Base-by-base conservation (phyloP, 2,329 filamentous ascomycete genomes). In the Cladosporium phlei region DNA sequence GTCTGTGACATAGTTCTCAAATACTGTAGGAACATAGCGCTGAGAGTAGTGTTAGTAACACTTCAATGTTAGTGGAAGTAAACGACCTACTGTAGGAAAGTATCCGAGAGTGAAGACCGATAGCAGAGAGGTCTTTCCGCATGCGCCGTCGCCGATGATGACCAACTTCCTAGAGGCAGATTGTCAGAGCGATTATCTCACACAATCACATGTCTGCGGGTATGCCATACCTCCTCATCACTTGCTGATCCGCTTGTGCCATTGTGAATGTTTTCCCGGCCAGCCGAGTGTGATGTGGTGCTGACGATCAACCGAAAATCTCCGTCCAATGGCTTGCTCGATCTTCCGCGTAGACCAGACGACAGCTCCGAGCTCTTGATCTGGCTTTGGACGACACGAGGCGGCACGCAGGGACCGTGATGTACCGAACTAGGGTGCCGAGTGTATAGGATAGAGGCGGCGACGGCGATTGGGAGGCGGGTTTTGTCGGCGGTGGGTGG, bases 1-100 rank as follows among this genome's bases (percentile, higher is more conserved):
- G 72, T 98, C 93, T 59, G 93, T 98, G 55, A 98, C 93, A 64
- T 98, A 98, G 73, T 98, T 98, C 66, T 98, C 93, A 69, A 98
- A 98, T 28, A 98, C 93, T 37, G 93, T 98, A 1, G 93, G 93
- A 42, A 95, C 90, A 67, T 58, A 65, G 52, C 59, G 55, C 60
- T 66, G 47, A 9, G 10, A n/a, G 3, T n/a, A 6, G 5, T 47
- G 51, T 59, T 38, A 60, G 55, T 45, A 34, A 40, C 12, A 12
- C 35, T 38, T 12, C 30, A 39, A 16, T 10, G 29, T 16, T 20
- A 11, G 22, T 12, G 14, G 39, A 33, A 7, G 11, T n/a, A 24
- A n/a, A 20, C 2, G 19, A 80, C 88, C 74, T 76, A 96, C 91
- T 63, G 89, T 95, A 60, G 93, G 93, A 62, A 97, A 98, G 70